Percentiles rank a stretch among this genome's conserved stretches.
Evolutionary conservation across 331 rosid species (phyloP).

Genomic region (Acacia concinna): DNA sequence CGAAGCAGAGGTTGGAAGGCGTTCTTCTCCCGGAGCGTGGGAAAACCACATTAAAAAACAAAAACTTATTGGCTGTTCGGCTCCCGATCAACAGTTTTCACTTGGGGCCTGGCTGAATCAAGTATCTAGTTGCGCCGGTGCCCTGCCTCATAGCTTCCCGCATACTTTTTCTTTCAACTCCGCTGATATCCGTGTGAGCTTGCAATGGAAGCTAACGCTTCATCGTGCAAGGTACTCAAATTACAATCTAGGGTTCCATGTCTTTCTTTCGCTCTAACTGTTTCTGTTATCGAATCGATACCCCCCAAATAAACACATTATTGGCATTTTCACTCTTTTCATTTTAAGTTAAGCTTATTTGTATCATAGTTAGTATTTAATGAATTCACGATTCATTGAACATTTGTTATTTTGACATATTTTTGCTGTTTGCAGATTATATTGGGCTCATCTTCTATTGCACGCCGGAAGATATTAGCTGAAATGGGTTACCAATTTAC

Average conservation of each 20-base stretch:
- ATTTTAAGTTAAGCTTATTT: not conserved
- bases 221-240: constrained; percentile 41
- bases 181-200: not conserved
- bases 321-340: not conserved
- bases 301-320: not conserved
- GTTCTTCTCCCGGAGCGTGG: not conserved
- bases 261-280: not conserved
- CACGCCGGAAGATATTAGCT: constrained; percentile 74
- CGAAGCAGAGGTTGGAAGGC: not conserved
- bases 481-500: constrained; percentile 90
- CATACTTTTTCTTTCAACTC: not conserved
- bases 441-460: constrained; percentile 74
- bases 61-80: too few relatives aligned
- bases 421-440: constrained; percentile 57
- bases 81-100: not conserved
- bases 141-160: not conserved
- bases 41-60: too few relatives aligned
- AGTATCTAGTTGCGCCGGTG: not conserved
- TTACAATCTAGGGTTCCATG: constrained; percentile 11
- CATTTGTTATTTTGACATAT: not conserved
- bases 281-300: not conserved
- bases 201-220: constrained; percentile 34
- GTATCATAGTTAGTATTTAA: not conserved
- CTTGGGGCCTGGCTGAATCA: not conserved
- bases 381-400: not conserved